A percentile compares a stretch with the other conserved stretches of the same genome.
phyloP scores from a whole-genome alignment of 1,139 yeast genomes.

The Candida sojae region DNA sequence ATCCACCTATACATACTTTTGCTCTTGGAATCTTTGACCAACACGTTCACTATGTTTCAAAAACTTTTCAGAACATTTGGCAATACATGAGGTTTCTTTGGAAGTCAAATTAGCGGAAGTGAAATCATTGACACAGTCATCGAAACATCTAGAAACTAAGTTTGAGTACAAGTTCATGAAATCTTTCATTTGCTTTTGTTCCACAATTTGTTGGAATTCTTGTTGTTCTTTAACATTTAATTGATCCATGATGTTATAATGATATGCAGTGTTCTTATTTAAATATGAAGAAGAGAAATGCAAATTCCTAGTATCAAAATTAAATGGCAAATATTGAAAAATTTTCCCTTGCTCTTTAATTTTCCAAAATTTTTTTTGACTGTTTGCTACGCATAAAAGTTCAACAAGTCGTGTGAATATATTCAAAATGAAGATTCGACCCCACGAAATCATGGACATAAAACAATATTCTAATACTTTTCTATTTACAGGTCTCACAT shows the following conservation, averaged over 20 bases:
- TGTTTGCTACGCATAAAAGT: neutral
- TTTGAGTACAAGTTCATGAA: slow-evolving; percentile 95
- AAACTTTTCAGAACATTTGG: slow-evolving; percentile 95
- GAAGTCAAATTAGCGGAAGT: slow-evolving; percentile 84
- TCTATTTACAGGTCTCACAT: slow-evolving; percentile 2
- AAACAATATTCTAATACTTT: neutral
- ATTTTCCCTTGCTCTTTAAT: slow-evolving; percentile 5
- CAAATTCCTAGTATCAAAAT: too few relatives aligned
- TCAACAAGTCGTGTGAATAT: neutral
- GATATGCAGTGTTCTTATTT: neutral
- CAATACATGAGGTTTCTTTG: slow-evolving; percentile 83
- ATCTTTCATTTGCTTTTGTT: slow-evolving; percentile 98
- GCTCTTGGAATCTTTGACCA: slow-evolving; percentile 98
- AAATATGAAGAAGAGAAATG: neutral
- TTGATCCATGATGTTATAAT: slow-evolving; percentile 57
- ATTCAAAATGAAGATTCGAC: neutral
- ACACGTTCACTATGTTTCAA: slow-evolving; percentile 98
- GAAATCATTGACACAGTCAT: slow-evolving; percentile 97
- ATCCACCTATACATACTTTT: slow-evolving; percentile 50
- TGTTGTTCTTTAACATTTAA: slow-evolving; percentile 92
- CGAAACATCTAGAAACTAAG: slow-evolving; percentile 94
- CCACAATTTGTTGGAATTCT: slow-evolving; percentile 92
- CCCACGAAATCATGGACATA: slow-evolving; percentile 1
- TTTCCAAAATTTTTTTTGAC: neutral
- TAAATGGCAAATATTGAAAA: slow-evolving; percentile 6